Percentiles rank a stretch among this genome's conserved stretches.
phyloP scores from a whole-genome alignment of 192 early-diverging fungal species.

The Rhizoclosmatium sp. region DNA sequence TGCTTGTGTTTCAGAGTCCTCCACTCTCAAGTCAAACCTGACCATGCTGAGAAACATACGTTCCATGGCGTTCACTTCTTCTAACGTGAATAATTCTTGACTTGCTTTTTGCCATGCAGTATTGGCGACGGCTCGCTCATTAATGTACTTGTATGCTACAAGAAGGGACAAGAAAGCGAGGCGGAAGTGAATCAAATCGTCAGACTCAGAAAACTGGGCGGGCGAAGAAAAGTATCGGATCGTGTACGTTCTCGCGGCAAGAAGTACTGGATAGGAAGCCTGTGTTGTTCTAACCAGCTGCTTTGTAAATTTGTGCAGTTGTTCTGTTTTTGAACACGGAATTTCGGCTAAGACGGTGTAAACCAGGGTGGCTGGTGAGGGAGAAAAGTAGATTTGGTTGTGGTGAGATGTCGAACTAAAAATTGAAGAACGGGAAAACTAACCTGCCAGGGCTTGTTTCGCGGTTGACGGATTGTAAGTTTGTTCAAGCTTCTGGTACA shows the following conservation, averaged over 20 bases:
- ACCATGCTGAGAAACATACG: slow-evolving; percentile 57
- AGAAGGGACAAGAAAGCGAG: slow-evolving; percentile 62
- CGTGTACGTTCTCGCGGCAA: slow-evolving; percentile 10
- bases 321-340: background rate
- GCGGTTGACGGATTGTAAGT: background rate
- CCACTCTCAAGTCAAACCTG: slow-evolving; percentile 15
- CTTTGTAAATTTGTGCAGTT: background rate
- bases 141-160: slow-evolving; percentile 65
- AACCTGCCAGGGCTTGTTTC: background rate
- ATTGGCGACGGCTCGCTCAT: slow-evolving; percentile 67
- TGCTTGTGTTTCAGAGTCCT: background rate
- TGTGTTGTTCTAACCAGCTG: background rate
- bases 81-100: slow-evolving; percentile 58
- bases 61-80: slow-evolving; percentile 71
- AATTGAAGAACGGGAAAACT: background rate
- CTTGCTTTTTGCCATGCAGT: slow-evolving; percentile 66
- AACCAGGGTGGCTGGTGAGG: too few relatives aligned
- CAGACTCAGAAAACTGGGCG: too few relatives aligned
- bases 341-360: too few relatives aligned
- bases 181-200: slow-evolving; percentile 42
- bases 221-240: slow-evolving; percentile 9
- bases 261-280: background rate
- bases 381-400: too few relatives aligned
- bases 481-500: background rate
- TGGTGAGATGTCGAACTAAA: too few relatives aligned